Evolutionary conservation across 1,284 basidiomycete genomes (phyloP), one percentile per base, ranked within the genome.

Genomic region (Ganoderma lingzhi): DNA sequence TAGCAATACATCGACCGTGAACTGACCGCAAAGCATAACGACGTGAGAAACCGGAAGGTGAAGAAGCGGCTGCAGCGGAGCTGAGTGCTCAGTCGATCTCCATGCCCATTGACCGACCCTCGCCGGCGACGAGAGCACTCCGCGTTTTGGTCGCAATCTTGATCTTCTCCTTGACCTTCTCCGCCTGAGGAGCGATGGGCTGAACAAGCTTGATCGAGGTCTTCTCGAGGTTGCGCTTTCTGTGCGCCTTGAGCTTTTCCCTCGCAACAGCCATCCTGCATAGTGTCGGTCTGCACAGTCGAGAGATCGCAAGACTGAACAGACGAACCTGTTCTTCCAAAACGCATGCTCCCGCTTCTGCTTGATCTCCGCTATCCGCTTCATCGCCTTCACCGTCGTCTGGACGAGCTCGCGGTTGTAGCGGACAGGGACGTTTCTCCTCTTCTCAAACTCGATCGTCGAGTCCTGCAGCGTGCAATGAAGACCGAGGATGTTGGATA

Each of bases 391-490:
- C 80, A 99, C 88, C n/a, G 98, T 99, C 2, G 95, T 96, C 79
- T 93, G 89, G 67, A 99, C 86, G 62, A 99, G 85, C 74, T 98
- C 95, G 78, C 98, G 93, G 86, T 99, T 93, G 87, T 99, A 99
- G 78, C 97, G 94, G 70, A 99, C 94, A 39, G 98, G 98, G 17
- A 99, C 91, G 80, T 99, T 98, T 83, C 98, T 91, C 76, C 98
- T 92, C 85, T 99, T 99, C 86, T 99, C 98, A 80, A 99, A 99
- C 80, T 99, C 97, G 80, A 99, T 96, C 2, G 97, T 99, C 0
- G 97, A 95, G 84, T 99, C 98, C 96, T 97, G 73, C 30, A 32
- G 41, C 4, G 4, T 3, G 23, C 19, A 51, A 58, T 45, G 23
- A 63, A n/a, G 35, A 48, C 45, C 30, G 64, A 45, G 14, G 51